A percentile compares a stretch with the other conserved stretches of the same genome.
phyloP scores from a whole-genome alignment of 148 eudicot genomes.

The Vaccinium vitisidaea region DNA sequence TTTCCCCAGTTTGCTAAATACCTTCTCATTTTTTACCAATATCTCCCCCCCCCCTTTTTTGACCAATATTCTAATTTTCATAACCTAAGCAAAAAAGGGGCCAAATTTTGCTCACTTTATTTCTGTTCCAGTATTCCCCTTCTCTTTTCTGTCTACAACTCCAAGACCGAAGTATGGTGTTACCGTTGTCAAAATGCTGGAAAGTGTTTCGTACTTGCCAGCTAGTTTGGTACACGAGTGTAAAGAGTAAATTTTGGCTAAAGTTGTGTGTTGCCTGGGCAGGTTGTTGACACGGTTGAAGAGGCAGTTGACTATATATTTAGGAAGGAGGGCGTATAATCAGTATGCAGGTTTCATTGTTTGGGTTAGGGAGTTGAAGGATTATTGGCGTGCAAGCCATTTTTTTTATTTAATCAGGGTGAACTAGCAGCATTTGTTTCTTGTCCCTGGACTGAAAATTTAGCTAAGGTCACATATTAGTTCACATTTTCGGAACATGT shows the following conservation, averaged over 20 bases:
- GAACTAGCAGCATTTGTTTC: constrained; percentile 11
- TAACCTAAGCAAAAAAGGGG: background rate
- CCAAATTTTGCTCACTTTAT: background rate
- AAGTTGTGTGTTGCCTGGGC: constrained; percentile 14
- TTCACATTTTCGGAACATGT: too few species aligned
- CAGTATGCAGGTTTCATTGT: background rate
- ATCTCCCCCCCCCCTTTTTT: background rate
- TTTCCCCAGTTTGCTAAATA: background rate
- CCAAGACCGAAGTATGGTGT: background rate
- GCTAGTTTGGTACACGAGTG: background rate
- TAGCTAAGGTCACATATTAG: background rate
- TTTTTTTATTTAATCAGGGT: background rate
- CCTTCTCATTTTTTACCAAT: too few species aligned
- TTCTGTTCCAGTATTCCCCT: background rate
- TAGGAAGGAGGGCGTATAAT: constrained; percentile 47
- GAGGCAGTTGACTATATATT: constrained; percentile 84
- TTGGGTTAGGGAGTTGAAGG: background rate
- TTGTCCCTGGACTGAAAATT: background rate
- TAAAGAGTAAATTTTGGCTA: background rate
- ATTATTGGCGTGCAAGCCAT: background rate
- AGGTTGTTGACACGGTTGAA: constrained; percentile 89
- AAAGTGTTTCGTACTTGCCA: background rate
- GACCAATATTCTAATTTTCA: background rate
- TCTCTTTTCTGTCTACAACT: background rate
- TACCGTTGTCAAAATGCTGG: background rate